A percentile compares a stretch with the other conserved stretches of the same genome.
phyloP scores from a whole-genome alignment of 768 basidiomycete species.

The Rhizopogon vinicolor region DNA sequence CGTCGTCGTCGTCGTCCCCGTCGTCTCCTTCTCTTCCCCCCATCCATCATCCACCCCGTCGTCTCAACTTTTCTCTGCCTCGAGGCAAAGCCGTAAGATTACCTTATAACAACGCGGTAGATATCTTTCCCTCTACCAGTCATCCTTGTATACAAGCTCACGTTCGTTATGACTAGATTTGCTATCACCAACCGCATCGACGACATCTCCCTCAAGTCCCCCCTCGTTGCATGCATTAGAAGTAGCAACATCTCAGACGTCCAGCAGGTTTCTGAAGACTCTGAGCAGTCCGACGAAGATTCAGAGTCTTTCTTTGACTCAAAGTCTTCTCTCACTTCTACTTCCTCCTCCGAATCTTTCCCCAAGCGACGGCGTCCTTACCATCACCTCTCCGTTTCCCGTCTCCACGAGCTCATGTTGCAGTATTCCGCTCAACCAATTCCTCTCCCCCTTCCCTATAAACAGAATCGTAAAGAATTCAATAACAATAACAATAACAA shows the following conservation, averaged over 20 bases:
- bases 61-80: not conserved
- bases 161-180: conserved; percentile 2
- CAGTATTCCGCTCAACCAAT: conserved; percentile 41
- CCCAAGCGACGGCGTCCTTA: conserved; percentile 25
- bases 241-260: conserved; percentile 42
- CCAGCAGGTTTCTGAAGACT: conserved; percentile 31
- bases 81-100: not conserved
- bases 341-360: conserved; percentile 23
- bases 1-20: not conserved
- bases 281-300: conserved; percentile 1
- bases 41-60: not conserved
- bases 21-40: conserved; percentile 6
- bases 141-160: not conserved
- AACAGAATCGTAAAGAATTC: conserved; percentile 27
- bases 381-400: conserved; percentile 25
- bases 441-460: conserved; percentile 28
- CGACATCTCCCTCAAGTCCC: conserved; percentile 10
- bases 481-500: not conserved
- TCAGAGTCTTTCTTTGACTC: not conserved
- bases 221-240: conserved; percentile 36
- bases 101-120: not conserved
- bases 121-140: conserved; percentile 3
- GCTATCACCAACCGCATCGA: conserved; percentile 15
- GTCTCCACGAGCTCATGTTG: conserved; percentile 46
- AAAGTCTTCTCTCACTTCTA: conserved; percentile 52